Evolutionary conservation across 2,329 filamentous ascomycete species (phyloP).

Genomic region (Aspergillus oerlinghausenensis): DNA sequence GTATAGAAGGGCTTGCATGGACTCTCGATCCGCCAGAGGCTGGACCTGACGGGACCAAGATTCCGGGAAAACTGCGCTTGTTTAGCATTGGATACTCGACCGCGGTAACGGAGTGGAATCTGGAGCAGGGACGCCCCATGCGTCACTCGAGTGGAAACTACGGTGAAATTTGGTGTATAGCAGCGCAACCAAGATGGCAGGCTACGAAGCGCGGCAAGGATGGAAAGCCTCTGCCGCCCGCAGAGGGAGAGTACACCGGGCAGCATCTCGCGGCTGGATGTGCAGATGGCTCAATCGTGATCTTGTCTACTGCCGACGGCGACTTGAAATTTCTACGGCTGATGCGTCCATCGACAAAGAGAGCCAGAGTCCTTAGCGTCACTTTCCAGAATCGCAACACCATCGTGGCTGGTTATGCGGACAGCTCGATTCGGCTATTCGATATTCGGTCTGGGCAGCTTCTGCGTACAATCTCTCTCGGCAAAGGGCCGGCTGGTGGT

Average conservation of each 20-base stretch:
- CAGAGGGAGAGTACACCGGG: constrained; percentile 38
- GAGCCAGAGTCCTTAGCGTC: constrained; percentile 83
- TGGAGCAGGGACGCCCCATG: constrained; percentile 70
- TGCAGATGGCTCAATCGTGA: constrained; percentile 80
- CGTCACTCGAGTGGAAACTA: constrained; percentile 86
- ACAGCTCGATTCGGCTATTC: constrained; percentile 89
- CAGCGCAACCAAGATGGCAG: constrained; percentile 67
- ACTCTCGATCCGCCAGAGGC: constrained; percentile 76
- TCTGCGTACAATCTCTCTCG: constrained; percentile 78
- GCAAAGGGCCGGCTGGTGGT: constrained; percentile 69
- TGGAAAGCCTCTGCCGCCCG: constrained; percentile 29
- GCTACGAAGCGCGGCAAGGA: constrained; percentile 33
- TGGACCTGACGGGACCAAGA: constrained; percentile 48
- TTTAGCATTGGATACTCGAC: constrained; percentile 97
- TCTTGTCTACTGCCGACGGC: constrained; percentile 80
- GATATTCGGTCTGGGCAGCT: constrained; percentile 75
- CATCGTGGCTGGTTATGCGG: constrained; percentile 88
- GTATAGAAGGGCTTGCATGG: constrained; percentile 88
- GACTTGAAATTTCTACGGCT: constrained; percentile 76
- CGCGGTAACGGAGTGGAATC: constrained; percentile 90
- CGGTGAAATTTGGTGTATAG: constrained; percentile 95
- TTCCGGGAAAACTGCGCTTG: constrained; percentile 71
- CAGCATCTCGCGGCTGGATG: constrained; percentile 81
- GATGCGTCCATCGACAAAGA: constrained; percentile 74
- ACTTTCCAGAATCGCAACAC: constrained; percentile 80